Evolutionary conservation across 2,329 filamentous ascomycete genomes (phyloP).

Genomic region (Curvularia spicifera): DNA sequence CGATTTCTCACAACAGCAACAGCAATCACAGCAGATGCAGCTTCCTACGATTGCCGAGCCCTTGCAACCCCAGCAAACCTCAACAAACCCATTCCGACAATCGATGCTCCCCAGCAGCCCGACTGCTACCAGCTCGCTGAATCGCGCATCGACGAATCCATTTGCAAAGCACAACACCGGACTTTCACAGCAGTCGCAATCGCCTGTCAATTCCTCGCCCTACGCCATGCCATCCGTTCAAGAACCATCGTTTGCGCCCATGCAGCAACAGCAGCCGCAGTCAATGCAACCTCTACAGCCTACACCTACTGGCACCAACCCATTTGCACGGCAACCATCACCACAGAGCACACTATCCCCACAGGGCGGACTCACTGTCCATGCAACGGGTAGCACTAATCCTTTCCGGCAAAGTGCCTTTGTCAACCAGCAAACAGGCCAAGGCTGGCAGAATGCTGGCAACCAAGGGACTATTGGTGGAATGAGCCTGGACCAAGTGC

Average conservation of each 20-base stretch:
- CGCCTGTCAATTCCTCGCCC: constrained; percentile 35
- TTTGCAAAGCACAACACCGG: constrained; percentile 70
- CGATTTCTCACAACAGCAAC: constrained; percentile 53
- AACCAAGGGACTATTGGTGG: constrained; percentile 80
- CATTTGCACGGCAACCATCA: constrained; percentile 66
- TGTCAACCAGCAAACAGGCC: constrained; percentile 84
- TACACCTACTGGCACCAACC: constrained; percentile 73
- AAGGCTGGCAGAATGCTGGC: constrained; percentile 80
- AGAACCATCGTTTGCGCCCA: constrained; percentile 42
- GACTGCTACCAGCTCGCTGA: constrained; percentile 48
- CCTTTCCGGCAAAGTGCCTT: constrained; percentile 92
- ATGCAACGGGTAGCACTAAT: constrained; percentile 88
- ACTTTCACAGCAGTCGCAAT: constrained; percentile 37
- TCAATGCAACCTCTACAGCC: constrained; percentile 52
- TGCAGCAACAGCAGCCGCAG: constrained; percentile 47
- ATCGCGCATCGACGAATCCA: constrained; percentile 79
- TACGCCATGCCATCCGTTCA: constrained; percentile 40
- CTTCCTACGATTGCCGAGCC: constrained; percentile 46
- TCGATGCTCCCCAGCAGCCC: constrained; percentile 71
- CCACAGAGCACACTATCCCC: constrained; percentile 45
- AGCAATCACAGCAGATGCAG: constrained; percentile 29
- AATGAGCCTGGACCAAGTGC: constrained; percentile 73
- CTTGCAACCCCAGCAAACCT: constrained; percentile 72
- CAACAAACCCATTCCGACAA: constrained; percentile 91
- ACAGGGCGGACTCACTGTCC: constrained; percentile 61